phyloP scores from a whole-genome alignment of 163 green algal species.

The Coccomyxa subellipsoidea region DNA sequence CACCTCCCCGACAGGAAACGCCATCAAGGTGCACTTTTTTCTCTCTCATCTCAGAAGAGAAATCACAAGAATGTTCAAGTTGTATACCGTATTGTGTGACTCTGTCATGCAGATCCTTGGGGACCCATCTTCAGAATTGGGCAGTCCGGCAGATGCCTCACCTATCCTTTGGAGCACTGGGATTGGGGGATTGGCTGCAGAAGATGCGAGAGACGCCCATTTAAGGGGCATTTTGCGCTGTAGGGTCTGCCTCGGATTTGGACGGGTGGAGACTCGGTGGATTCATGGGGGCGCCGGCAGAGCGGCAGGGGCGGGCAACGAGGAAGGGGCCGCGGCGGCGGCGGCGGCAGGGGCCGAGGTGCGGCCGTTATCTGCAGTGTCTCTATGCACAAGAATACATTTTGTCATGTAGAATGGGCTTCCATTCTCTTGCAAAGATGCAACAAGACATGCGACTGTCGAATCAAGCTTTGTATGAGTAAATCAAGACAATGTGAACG shows the following conservation, averaged over 20 bases:
- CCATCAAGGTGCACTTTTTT: background rate
- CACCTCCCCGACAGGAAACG: background rate
- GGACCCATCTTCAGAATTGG: too few species aligned
- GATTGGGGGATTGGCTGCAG: background rate
- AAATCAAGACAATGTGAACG: too few species aligned
- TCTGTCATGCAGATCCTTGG: too few species aligned
- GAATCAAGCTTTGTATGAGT: too few species aligned
- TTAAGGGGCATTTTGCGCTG: background rate
- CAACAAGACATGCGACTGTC: too few species aligned
- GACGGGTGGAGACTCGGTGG: slow-evolving; percentile 11
- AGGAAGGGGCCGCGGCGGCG: background rate
- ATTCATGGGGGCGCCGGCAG: background rate
- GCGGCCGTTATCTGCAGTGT: background rate
- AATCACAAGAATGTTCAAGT: too few species aligned
- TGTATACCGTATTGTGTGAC: too few species aligned
- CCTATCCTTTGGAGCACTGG: background rate
- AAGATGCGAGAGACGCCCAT: too few species aligned
- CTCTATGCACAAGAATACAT: too few species aligned
- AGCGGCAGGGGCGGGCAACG: background rate
- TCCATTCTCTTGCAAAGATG: too few species aligned
- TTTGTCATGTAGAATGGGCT: too few species aligned
- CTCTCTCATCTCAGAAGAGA: too few species aligned
- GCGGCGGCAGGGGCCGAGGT: background rate
- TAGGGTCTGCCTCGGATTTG: slow-evolving; percentile 17
- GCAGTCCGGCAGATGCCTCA: background rate